A percentile compares a stretch with the other conserved stretches of the same genome.
Evolutionary conservation across 2,329 filamentous ascomycete genomes (phyloP).

Genomic region (Xylaria sp.): DNA sequence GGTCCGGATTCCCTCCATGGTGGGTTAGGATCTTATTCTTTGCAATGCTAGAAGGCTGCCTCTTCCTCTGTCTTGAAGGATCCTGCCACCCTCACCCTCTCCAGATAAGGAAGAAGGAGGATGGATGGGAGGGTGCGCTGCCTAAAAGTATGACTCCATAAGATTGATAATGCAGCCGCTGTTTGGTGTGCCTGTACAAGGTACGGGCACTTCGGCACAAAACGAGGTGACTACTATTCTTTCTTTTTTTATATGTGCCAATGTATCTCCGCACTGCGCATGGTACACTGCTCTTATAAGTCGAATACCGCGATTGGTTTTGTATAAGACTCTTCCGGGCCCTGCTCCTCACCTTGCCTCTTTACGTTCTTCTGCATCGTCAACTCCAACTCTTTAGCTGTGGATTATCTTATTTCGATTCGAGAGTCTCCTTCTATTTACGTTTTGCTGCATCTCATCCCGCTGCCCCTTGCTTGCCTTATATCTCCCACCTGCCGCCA

Average conservation of each 20-base stretch:
- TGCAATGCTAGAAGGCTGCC: conserved; percentile 22
- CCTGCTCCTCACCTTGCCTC: conserved; percentile 14
- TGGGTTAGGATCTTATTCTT: conserved; percentile 19
- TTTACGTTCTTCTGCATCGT: conserved; percentile 10
- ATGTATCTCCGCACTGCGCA: conserved; percentile 20
- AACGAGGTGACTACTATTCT: conserved; percentile 5
- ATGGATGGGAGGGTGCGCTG: conserved; percentile 17
- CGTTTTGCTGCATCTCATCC: not conserved
- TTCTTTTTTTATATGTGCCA: conserved; percentile 11
- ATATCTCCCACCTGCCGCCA: conserved; percentile 8
- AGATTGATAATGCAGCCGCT: conserved; percentile 24
- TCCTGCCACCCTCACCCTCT: conserved; percentile 13
- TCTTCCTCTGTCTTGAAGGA: conserved; percentile 25
- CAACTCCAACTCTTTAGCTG: conserved; percentile 4
- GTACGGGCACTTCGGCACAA: conserved; percentile 20
- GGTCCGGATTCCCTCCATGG: not conserved
- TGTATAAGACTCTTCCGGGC: conserved; percentile 22
- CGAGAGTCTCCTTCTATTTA: conserved; percentile 12
- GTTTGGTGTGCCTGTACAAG: conserved; percentile 15
- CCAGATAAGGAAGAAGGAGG: not conserved
- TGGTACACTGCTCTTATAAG: conserved; percentile 15
- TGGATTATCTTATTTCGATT: conserved; percentile 8
- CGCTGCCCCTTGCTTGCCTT: conserved; percentile 10
- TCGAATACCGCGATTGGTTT: conserved; percentile 16
- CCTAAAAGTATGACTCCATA: conserved; percentile 28